Evolutionary conservation across 495 filamentous ascomycete genomes (phyloP), one percentile per base, ranked within the genome.

Genomic region (Poronia punctata): DNA sequence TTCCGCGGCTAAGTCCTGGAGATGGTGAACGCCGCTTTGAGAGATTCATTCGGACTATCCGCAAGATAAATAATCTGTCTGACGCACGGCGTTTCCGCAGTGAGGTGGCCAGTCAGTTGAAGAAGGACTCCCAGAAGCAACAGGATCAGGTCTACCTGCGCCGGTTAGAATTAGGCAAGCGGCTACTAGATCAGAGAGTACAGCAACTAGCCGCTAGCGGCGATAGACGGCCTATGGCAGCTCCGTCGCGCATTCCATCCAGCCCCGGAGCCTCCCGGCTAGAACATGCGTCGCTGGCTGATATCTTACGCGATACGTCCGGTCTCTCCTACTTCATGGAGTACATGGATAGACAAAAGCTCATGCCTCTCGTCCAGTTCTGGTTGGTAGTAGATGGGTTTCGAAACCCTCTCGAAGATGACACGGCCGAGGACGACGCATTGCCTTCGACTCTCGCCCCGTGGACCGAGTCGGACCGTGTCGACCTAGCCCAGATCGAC

Each of bases 281-380:
- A 16, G 79, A 85, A 42, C 82, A 82, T 49, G 77, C 81, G 7
- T 80, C 86, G 0, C 68, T 97, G 4, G 75, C 76, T 21, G 86
- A 97, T 18, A 65, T 97, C 15, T 72, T 99, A 41, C 83, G 88
- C 46, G 84, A 92, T 59, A 78, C 90, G 7, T 80, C 90, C 1
- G 89, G 88, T 5, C 68, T 97, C 11, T 96, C 89, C 8, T 99
- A 95, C 56, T 96, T 97, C 58, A 99, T 97, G 93, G 93, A 99
- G 54, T 96, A 88, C 58, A 96, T 97, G 93, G 93, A 99, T 59
- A 83, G 90, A 19, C 82, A 86, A 54, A 68, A 76, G 20, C 71
- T 93, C 5, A 88, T 96, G 80, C 74, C 82, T 10, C 63, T 95
- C 26, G 92, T 99, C 1, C 93, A 99, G 56, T 99, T 95, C 61